phyloP scores from a whole-genome alignment of 768 basidiomycete genomes.

The Pholiota conissans region DNA sequence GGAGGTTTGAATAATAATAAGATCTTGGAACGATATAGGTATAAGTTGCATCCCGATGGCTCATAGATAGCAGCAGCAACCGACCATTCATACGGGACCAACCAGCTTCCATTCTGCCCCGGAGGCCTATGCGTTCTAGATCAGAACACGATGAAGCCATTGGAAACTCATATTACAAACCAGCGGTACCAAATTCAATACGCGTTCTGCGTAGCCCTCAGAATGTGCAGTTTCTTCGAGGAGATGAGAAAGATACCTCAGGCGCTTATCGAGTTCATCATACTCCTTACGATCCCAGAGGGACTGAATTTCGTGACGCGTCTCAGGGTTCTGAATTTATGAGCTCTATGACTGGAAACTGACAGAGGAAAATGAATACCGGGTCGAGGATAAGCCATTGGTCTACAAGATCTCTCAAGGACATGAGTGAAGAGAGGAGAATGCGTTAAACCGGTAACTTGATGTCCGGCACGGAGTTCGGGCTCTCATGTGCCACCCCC shows the following conservation, averaged over 20 bases:
- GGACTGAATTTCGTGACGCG: slow-evolving; percentile 46
- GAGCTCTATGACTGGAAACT: not conserved
- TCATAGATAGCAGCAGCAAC: not conserved
- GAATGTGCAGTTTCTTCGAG: not conserved
- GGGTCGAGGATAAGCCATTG: slow-evolving; percentile 39
- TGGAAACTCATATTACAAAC: slow-evolving; percentile 35
- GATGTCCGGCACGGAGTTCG: not conserved
- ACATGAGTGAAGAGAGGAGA: slow-evolving; percentile 5
- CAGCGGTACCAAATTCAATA: slow-evolving; percentile 88
- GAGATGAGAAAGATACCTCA: slow-evolving; percentile 41
- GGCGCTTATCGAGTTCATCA: slow-evolving; percentile 52
- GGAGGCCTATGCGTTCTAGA: slow-evolving; percentile 48
- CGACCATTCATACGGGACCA: slow-evolving; percentile 87
- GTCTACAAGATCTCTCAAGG: slow-evolving; percentile 31
- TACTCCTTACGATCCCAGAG: slow-evolving; percentile 43
- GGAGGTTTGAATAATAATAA: slow-evolving; percentile 79
- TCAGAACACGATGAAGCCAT: not conserved
- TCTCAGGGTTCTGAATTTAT: slow-evolving; percentile 45
- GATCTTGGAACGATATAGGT: slow-evolving; percentile 36
- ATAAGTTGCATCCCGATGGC: not conserved
- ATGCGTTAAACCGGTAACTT: slow-evolving; percentile 6
- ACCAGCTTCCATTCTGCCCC: slow-evolving; percentile 85
- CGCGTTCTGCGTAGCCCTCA: slow-evolving; percentile 44
- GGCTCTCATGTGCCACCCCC: not conserved
- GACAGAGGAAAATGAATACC: slow-evolving; percentile 18